Conservation (phyloP, 192 early-diverging fungal genomes). For the Rhizophagus sp. region DNA sequence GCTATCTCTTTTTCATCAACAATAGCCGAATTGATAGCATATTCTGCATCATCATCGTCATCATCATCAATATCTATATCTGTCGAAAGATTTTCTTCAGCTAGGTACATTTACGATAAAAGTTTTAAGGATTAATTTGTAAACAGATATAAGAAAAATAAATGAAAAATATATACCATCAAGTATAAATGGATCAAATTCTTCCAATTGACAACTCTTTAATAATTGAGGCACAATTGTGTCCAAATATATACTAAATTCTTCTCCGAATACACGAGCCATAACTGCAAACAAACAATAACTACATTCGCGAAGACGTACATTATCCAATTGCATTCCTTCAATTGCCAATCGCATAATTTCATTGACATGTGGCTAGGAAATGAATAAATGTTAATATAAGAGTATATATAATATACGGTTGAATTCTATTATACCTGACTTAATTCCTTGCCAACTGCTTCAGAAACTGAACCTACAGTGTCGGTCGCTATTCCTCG, state of each 20-base stretch:
- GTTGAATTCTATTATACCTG: slow-evolving; percentile 17
- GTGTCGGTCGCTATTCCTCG: slow-evolving; percentile 87
- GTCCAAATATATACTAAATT: slow-evolving; percentile 76
- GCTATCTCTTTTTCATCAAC: slow-evolving; percentile 94
- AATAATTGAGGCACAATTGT: slow-evolving; percentile 82
- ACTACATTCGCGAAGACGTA: slow-evolving; percentile 78
- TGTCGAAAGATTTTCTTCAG: slow-evolving; percentile 5
- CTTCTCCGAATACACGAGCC: slow-evolving; percentile 77
- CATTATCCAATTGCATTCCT: slow-evolving; percentile 72
- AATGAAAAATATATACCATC: slow-evolving; percentile 6
- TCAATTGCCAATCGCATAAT: slow-evolving; percentile 78
- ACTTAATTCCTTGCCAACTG: slow-evolving; percentile 83
- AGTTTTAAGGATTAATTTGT: neutral
- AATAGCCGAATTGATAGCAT: slow-evolving; percentile 72
- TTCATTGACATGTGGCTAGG: slow-evolving; percentile 67
- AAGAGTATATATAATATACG: neutral
- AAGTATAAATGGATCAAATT: slow-evolving; percentile 45
- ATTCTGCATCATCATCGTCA: slow-evolving; percentile 61
- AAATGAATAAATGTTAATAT: neutral
- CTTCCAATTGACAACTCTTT: slow-evolving; percentile 74
- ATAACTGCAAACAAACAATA: slow-evolving; percentile 87
- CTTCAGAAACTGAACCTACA: slow-evolving; percentile 82
- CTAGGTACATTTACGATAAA: neutral
- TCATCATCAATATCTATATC: slow-evolving; percentile 48
- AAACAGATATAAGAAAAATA: neutral